Percentiles rank a stretch among this genome's conserved stretches.
phyloP scores from a whole-genome alignment of 2,329 filamentous ascomycete species.

The Cordyceps cateniannulata region DNA sequence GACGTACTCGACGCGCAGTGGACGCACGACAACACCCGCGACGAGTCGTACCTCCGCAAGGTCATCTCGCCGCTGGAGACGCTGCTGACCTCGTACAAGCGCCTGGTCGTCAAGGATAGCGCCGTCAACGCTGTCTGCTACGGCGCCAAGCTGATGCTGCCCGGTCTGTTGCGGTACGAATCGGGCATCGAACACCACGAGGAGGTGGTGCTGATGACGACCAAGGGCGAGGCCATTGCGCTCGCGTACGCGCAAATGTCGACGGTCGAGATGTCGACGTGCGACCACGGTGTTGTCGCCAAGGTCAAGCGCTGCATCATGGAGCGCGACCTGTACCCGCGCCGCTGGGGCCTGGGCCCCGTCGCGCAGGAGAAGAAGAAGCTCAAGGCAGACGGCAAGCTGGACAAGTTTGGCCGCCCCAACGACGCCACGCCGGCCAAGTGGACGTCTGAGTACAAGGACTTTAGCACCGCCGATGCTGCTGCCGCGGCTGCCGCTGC shows the following conservation, averaged over 20 bases:
- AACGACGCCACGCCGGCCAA: constrained; percentile 92
- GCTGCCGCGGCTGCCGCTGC: constrained; percentile 38
- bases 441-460: constrained; percentile 90
- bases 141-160: constrained; percentile 98
- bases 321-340: constrained; percentile 96
- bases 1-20: constrained; percentile 85
- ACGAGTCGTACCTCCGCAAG: constrained; percentile 84
- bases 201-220: constrained; percentile 96
- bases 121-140: constrained; percentile 94
- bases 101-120: constrained; percentile 85
- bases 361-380: constrained; percentile 98
- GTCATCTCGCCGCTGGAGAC: constrained; percentile 93
- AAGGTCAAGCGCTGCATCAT: constrained; percentile 99
- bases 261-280: constrained; percentile 91
- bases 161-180: constrained; percentile 88
- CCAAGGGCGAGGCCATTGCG: constrained; percentile 97
- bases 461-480: constrained; percentile 60
- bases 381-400: constrained; percentile 95
- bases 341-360: constrained; percentile 92
- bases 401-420: constrained; percentile 91
- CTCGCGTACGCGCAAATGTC: constrained; percentile 97
- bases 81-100: constrained; percentile 87
- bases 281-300: constrained; percentile 94
- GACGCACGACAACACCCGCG: constrained; percentile 90
- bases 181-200: constrained; percentile 87